Evolutionary conservation across 2,329 filamentous ascomycete species (phyloP), one percentile per base, ranked within the genome.

Genomic region (Sporothrix pseudoabietina): DNA sequence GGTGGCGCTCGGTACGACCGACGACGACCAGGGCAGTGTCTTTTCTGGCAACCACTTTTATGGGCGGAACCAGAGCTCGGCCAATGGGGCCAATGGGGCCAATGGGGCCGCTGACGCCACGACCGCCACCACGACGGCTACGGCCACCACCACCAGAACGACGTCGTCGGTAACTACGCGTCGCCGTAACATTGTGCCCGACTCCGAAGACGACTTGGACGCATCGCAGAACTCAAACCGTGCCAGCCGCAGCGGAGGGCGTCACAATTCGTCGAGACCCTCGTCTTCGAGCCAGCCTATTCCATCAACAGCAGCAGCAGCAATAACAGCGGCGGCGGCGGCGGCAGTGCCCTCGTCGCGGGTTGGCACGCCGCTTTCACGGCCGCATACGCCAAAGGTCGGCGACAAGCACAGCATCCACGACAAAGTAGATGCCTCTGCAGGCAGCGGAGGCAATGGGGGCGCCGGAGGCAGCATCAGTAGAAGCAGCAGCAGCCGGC

Each of bases 141-240:
- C 55, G 16, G 26, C 52, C 12, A 22, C 54, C 16, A 44, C 41
- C 14, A 44, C 41, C 4, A 22, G 9, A 7, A 47, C 26, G 8
- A 22, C 41, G 10, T 30, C 54, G 41, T 47, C 54, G 12, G 19
- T 26, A 22, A 52, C 35, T 5, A 54, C 47, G 19, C 61, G 52
- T 14, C 69, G 71, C 32, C 41, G 66, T 4, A 55, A 49, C 6
- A 61, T 72, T 30, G 68, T 76, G 35, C 52, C 71, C 47, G 75
- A 75, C 32, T 74, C 75, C 16, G 71, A 74, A 47, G 74, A 75
- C 30, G 72, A 73, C 6, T 63, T 65, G 10, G 71, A 74, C 32
- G 3, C 7, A 47, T 66, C 44, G 44, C 44, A 16, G 14, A 68
- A 9, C 41, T 54, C 49, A 32, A 61, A 12, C 41, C 16, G 52